Evolutionary conservation across 2,329 filamentous ascomycete species (phyloP).

Genomic region (Monilinia fructicola): DNA sequence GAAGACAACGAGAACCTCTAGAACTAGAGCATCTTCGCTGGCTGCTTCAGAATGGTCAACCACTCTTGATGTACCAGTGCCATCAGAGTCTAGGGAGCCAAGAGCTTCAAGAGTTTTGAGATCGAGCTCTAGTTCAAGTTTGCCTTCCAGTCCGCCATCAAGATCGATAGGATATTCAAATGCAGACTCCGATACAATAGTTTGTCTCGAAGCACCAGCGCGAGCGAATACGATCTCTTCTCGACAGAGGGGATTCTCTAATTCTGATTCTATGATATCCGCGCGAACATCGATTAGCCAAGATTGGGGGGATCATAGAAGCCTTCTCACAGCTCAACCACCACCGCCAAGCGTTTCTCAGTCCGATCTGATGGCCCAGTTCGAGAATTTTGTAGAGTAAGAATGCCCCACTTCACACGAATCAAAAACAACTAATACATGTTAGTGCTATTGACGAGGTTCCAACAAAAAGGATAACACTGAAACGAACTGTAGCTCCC

Average conservation of each 20-base stretch:
- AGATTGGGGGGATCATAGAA: slow-evolving; percentile 17
- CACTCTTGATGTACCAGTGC: slow-evolving; percentile 8
- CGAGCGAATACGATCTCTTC: background rate
- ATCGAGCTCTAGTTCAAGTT: background rate
- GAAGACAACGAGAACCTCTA: slow-evolving; percentile 3
- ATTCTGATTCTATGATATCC: slow-evolving; percentile 13
- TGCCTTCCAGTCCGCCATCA: background rate
- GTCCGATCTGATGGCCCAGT: slow-evolving; percentile 16
- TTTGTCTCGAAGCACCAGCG: background rate
- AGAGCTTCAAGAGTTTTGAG: slow-evolving; percentile 4
- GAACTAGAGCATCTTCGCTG: slow-evolving; percentile 4
- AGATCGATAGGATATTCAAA: slow-evolving; percentile 12
- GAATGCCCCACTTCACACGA: background rate
- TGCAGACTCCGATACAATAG: background rate
- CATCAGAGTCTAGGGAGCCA: background rate
- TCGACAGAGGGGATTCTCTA: slow-evolving; percentile 11
- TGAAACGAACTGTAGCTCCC: background rate
- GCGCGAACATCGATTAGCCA: background rate
- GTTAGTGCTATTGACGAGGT: slow-evolving; percentile 17
- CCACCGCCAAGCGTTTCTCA: background rate
- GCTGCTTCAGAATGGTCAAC: slow-evolving; percentile 17
- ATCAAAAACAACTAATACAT: background rate
- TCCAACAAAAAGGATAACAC: slow-evolving; percentile 3
- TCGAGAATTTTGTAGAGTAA: slow-evolving; percentile 21
- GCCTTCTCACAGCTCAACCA: background rate